Evolutionary conservation across 371 early-diverging fungal species (phyloP), one percentile per base, ranked within the genome.

Genomic region (Actinomucor elegans): DNA sequence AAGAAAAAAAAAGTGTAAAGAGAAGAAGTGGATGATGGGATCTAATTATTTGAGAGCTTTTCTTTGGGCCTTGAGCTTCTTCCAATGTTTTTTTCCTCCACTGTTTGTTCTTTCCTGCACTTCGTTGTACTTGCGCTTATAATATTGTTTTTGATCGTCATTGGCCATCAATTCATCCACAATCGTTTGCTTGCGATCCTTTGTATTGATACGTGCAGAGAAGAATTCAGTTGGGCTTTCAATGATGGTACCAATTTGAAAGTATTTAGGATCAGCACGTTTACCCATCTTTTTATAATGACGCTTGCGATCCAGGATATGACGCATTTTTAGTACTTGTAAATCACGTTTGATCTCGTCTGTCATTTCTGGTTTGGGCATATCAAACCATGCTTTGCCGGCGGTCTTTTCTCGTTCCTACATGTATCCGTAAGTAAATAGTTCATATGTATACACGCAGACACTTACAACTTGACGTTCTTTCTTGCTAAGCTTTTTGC

Each of bases 211-310:
- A 15, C 98, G 86, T 5, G 85, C 72, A 8, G 91, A 89, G 65
- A 86, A 93, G 73, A 89, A 95, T 61, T 97, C 98, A 0, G 90
- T 84, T 15, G 94, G 83, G 9, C 90, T 92, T 58, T 92, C 92
- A n/a, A 95, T 71, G 12, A 98, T 77, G 0, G 93, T 94, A 33
- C 97, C 98, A 17, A 87, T 83, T 64, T 98, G 94, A 80, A 97
- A 96, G 66, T 91, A 92, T 60, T 92, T 94, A 18, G 96, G 93
- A 24, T 87, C 71, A 5, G 71, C 69, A 43, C 84, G 82, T 41
- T 75, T 75, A 10, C 79, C 85, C 54, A 86, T 86, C 57, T 89
- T 88, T 61, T 94, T 94, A 73, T 95, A 97, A 67, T 90, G 91
- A 34, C 93, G 79, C 70, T 94, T 97, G 21, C 92, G 93, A 66